Conservation (phyloP, 1,284 basidiomycete species). For the Cerioporus squamosus region DNA sequence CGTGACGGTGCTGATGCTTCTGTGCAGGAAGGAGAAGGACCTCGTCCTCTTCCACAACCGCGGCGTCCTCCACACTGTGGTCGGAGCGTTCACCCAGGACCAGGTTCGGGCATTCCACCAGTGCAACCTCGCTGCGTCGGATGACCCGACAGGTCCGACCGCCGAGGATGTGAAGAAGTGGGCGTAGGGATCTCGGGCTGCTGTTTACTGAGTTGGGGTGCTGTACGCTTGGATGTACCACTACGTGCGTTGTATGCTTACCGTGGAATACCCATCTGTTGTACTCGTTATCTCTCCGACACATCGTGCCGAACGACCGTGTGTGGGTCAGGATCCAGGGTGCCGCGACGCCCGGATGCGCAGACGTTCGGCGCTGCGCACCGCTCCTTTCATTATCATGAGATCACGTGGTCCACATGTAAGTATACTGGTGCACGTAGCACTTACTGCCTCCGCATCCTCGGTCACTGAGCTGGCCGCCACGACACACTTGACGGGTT, state of each 20-base stretch:
- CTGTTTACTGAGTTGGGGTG: background rate
- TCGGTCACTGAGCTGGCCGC: background rate
- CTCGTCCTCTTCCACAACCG: constrained; percentile 78
- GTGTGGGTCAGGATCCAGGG: too few species aligned
- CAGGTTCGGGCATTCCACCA: constrained; percentile 82
- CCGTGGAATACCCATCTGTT: too few species aligned
- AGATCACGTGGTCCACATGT: too few species aligned
- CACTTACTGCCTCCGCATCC: background rate
- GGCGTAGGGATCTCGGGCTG: constrained; percentile 35
- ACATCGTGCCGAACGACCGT: too few species aligned
- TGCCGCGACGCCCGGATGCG: too few species aligned
- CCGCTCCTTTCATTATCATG: too few species aligned
- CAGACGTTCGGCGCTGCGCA: too few species aligned
- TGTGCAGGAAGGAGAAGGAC: constrained; percentile 55
- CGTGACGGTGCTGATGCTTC: too few species aligned
- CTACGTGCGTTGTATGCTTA: background rate
- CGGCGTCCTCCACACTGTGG: constrained; percentile 78
- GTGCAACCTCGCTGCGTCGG: constrained; percentile 81
- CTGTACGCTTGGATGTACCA: background rate
- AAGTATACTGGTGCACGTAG: background rate
- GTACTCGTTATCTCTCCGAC: too few species aligned
- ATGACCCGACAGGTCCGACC: constrained; percentile 68
- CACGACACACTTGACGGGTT: background rate
- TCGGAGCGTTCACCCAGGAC: constrained; percentile 73
- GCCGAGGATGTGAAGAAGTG: constrained; percentile 65